Evolutionary conservation across 2,329 filamentous ascomycete species (phyloP).

Genomic region (Hortaea werneckii): DNA sequence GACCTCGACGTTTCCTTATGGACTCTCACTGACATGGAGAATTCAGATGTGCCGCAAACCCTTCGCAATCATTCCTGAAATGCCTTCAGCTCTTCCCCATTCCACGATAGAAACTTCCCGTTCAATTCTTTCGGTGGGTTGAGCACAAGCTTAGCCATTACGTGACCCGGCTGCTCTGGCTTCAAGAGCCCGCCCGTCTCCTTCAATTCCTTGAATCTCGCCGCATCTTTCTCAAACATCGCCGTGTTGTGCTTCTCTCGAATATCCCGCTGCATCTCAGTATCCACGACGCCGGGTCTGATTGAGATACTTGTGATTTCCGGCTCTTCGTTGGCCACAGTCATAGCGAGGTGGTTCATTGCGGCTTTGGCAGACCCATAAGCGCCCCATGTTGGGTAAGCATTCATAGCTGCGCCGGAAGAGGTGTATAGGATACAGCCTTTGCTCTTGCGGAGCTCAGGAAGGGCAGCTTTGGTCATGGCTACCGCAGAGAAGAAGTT

Average conservation of each 20-base stretch:
- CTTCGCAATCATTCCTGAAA: conserved; percentile 13
- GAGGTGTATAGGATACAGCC: conserved; percentile 71
- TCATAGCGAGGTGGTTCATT: conserved; percentile 65
- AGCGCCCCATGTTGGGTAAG: conserved; percentile 64
- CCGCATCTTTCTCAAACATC: conserved; percentile 49
- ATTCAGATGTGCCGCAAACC: no score
- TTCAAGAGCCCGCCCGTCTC: conserved; percentile 61
- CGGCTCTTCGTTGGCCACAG: conserved; percentile 67
- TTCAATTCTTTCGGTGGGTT: conserved; percentile 56
- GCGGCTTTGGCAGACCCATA: conserved; percentile 80
- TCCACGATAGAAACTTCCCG: conserved; percentile 63
- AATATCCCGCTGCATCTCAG: conserved; percentile 79
- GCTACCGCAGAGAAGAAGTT: conserved; percentile 80
- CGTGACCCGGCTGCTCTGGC: conserved; percentile 66
- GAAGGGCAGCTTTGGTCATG: conserved; percentile 65
- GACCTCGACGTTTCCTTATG: no score
- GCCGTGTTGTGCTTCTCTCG: conserved; percentile 57
- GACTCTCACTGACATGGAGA: no score
- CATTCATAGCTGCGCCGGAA: conserved; percentile 60
- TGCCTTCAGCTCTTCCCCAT: conserved; percentile 22
- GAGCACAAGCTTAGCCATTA: conserved; percentile 71
- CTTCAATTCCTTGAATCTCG: conserved; percentile 60
- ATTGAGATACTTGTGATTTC: conserved; percentile 63
- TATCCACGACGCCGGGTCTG: conserved; percentile 73
- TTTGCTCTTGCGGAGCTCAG: conserved; percentile 54